These are phyloP conservation scores for Aureobasidium sp. DNA, from an alignment of 2,329 filamentous ascomycete species.

Conservation along the genomic window DNA sequence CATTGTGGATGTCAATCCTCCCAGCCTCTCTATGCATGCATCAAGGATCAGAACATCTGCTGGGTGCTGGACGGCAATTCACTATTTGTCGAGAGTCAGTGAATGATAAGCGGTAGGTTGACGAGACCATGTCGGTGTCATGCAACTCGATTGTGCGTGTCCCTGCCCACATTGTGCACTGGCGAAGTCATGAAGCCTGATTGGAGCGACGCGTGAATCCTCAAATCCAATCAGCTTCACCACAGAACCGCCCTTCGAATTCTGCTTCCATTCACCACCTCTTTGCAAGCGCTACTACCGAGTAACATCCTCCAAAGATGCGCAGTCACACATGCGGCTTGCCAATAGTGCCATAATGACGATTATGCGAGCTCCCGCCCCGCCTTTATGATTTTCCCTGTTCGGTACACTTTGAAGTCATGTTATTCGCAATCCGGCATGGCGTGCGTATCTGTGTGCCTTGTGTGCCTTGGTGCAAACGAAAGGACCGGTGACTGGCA, in stretches of 20 bases:
- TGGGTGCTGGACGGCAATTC: not conserved
- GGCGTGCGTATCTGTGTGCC: not conserved
- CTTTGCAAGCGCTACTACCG: constrained; percentile 10
- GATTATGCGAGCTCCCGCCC: constrained; percentile 14
- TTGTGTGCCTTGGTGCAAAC: constrained; percentile 8
- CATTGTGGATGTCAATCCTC: not conserved
- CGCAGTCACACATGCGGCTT: constrained; percentile 17
- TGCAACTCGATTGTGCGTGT: constrained; percentile 14
- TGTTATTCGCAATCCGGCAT: constrained; percentile 4
- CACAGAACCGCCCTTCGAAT: constrained; percentile 3
- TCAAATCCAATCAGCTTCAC: constrained; percentile 11
- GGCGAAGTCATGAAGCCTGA: not conserved
- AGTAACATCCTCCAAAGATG: not conserved
- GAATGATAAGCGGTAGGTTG: not conserved
- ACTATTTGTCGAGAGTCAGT: constrained; percentile 7
- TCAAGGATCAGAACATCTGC: not conserved
- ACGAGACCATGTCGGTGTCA: constrained; percentile 9
- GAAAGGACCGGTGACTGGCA: constrained; percentile 2
- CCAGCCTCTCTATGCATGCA: not conserved
- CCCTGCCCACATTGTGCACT: not conserved
- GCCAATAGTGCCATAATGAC: constrained; percentile 18
- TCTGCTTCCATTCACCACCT: not conserved
- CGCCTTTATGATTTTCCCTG: constrained; percentile 12
- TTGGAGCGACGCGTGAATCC: not conserved
- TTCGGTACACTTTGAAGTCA: not conserved